Base-by-base conservation (phyloP, 1,284 basidiomycete species). In the Pulveroboletus sp. region DNA sequence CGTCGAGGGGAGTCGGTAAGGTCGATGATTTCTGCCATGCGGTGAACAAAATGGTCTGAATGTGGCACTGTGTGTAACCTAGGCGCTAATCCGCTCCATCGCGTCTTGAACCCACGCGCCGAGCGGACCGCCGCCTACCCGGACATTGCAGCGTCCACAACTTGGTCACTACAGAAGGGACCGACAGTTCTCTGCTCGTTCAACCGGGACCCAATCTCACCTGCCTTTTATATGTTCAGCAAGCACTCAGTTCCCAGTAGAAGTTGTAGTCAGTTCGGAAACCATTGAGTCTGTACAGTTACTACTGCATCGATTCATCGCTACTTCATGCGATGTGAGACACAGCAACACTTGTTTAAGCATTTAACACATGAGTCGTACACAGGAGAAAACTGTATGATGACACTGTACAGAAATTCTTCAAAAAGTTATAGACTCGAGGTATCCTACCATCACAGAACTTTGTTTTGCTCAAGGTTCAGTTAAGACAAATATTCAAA, bases 21-120 rank as follows among this genome's bases (percentile, higher is more conserved):
- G 61, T 70, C 69, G 45, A 70, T 70, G 32, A 70, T 61, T 55
- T 70, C 71, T 40, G 59, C 43, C 69, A 73, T 73, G 45, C 40
- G n/a, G 44, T 33, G 12, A 52, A 26, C 10, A 40, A 24, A 24
- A 15, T 37, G 33, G 37, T 42, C 29, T 41, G 24, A 53, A 26
- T 17, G 39, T 40, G 39, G 16, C 15, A 36, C 19, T 11, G 35
- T 42, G 46, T 32, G 29, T 53, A 55, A 21, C 32, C 13, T 48
- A 4, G 35, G 35, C 35, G 35, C 35, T 35, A 35, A 35, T 35
- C 35, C 35, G 11, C 35, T 35, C 35, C 11, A 21, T 12, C 35
- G 35, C 13, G 35, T 6, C 35, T 21, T 21, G 21, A 35, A 3
- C 43, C 12, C 26, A 29, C 13, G 43, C 43, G 26, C 43, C 29